These are phyloP conservation scores for Globisporangium cylindrosporum DNA, from an alignment of 352 stramenopile species.

Conservation along the genomic window DNA sequence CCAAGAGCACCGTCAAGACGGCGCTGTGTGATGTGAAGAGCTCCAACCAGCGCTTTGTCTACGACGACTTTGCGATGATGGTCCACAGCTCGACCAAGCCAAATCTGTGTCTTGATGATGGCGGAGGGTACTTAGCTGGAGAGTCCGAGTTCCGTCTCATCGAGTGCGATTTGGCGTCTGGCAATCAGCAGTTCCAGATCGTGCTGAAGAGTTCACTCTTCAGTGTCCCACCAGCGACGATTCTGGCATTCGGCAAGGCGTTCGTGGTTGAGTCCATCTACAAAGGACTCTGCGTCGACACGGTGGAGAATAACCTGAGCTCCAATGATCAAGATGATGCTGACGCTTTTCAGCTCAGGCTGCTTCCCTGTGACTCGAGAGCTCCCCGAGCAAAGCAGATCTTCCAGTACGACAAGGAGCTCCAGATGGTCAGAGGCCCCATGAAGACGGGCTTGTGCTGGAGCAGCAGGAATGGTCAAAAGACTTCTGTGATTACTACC, in stretches of 20 bases:
- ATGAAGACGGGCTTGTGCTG: constrained; percentile 7
- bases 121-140: constrained; percentile 1
- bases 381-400: neutral
- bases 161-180: neutral
- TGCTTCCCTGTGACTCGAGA: constrained; percentile 2
- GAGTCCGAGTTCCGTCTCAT: constrained; percentile 8
- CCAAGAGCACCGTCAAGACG: neutral
- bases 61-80: constrained; percentile 2
- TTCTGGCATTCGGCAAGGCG: neutral
- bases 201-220: neutral
- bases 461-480: neutral
- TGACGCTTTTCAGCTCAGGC: neutral
- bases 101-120: constrained; percentile 12
- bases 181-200: constrained; percentile 17
- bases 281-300: constrained; percentile 7
- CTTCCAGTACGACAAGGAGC: constrained; percentile 13
- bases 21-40: neutral
- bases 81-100: constrained; percentile 7
- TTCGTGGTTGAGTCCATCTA: constrained; percentile 16
- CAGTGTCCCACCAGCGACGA: neutral
- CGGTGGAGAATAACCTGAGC: neutral
- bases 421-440: constrained; percentile 2
- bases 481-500: neutral
- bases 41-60: constrained; percentile 13
- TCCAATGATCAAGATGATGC: neutral